Base-by-base conservation (phyloP, 2,329 filamentous ascomycete genomes). In the Fusarium transvaalense region DNA sequence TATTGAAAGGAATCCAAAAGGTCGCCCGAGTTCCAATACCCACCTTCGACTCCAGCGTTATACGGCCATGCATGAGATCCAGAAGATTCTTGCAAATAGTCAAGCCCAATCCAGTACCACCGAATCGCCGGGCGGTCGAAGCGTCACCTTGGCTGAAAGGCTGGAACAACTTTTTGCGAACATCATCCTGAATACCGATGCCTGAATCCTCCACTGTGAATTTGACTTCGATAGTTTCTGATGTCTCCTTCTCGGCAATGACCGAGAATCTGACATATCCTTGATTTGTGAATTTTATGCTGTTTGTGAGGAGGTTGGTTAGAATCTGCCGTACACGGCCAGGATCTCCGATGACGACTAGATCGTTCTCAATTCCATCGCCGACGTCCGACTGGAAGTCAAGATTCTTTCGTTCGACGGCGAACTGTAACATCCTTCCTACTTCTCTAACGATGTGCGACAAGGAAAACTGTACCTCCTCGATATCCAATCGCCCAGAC, bases 281-380 rank as follows among this genome's bases (percentile, higher is more conserved):
- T 58, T 89, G 85, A 17, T 85, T 88, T 0, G 90, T 92, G 73
- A 93, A 93, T 70, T 92, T 92, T 79, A 92, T 91, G 65, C 88
- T 90, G 76, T 93, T 93, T 4, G 91, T 93, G 21, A 94, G 81
- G 3, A 95, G 81, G 73, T 94, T 95, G 3, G 90, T 93, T 38
- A 95, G 86, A 63, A 97, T 94, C 74, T 97, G 94, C 47, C 94
- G 88, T 32, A 97, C 83, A 35, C 93, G 87, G 13, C 93, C 92
- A 10, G 93, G 93, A 73, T 97, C 94, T 15, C 94, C 94, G 73
- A 97, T 89, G 5, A 97, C 92, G 46, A 94, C 90, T 57, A 96
- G 81, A 71, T 93, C 88, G 32, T 84, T 84, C 50, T 87, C 85
- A 10, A 92, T 86, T 42, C 89, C 86, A 1, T 84, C 81, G 9